Base-by-base conservation (phyloP, 2,329 filamentous ascomycete species). In the Alternaria gaisen region DNA sequence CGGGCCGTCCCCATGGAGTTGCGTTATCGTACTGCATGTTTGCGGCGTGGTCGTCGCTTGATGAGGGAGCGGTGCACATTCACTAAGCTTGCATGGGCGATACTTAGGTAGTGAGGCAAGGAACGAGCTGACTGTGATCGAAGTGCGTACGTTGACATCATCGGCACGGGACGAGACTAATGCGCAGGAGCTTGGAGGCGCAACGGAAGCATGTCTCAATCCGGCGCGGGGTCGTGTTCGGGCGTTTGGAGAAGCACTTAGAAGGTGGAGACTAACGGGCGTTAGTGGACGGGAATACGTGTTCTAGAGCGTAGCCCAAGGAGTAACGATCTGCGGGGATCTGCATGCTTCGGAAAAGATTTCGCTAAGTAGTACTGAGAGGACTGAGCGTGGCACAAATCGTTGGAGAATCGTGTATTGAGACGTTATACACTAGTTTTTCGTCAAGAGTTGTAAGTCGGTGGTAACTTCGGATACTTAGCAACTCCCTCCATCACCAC, bases 1-100 rank as follows among this genome's bases (percentile, higher is more conserved):
- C 57, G 53, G 53, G 44, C 57, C 57, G 53, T 18, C 26, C 40
- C 40, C 41, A 14, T 12, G 4, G 7, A 32, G 16, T 34, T 30
- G 48, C 42, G 18, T 28, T 46, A 53, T 40, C 41, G 30, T 38
- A 28, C 7, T 41, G 30, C 20, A 44, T 12, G 9, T 24, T n/a
- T 22, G 40, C 51, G 16, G 51, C 28, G 28, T 26, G 7, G 9
- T 10, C 11, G 5, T 18, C 46, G 20, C 14, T 50, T 38, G 32
- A n/a, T 26, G 20, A 24, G 22, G 20, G 20, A 24, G 14, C 7
- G 12, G 4, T 24, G 9, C 40, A 38, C 24, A 50, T 7, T 11
- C 3, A 10, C 18, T 26, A 12, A 10, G 30, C 34, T 14, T 14
- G 41, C 46, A 53, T n/a, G 16, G 32, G 18, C 22, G 32, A 36